Evolutionary conservation across 345 rosid genomes (phyloP), one percentile per base, ranked within the genome.

Genomic region (Eucalyptus virginea): DNA sequence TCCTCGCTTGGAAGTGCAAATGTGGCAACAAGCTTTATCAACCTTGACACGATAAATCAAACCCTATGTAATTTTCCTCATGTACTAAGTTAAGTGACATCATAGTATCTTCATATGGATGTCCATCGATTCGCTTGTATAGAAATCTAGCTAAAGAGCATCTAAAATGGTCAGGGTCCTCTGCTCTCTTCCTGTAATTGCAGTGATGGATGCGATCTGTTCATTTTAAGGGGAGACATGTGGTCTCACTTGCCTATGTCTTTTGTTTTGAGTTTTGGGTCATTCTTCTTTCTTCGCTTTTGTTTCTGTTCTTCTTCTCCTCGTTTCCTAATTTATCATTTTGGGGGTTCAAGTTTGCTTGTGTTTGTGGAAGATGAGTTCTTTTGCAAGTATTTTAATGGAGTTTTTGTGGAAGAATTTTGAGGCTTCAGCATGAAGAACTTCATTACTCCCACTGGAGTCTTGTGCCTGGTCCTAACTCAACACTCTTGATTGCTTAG

Each of bases 1-100:
- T 91, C 56, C 93, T 92, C 65, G 86, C 91, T 17, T 94, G 95
- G 95, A 94, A 94, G 87, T 94, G 94, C 89, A 94, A 90, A 90
- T 94, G 93, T 86, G 93, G 94, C 11, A 86, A 90, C 50, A 93
- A 90, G 88, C 90, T 93, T 50, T 93, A 90, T 86, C 89, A 91
- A 23, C 94, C 95, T 77, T 91, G 65, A 54, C 9, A 26, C 11
- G 14, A n/a, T 51, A 6, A 48, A n/a, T 51, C 40, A 50, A 86
- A 50, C 58, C 54, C 42, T 9, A 7, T 34, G 65, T 52, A 86
- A 58, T 62, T 58, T 87, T 87, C 51, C 81, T 87, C 18, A 6
- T 52, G 65, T n/a, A 16, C 42, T 47, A 48, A 34, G 65, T 86
- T 58, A 15, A 32, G 45, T 40, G 83, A 77, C 47, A 21, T 40